Conservation (phyloP, 768 basidiomycete genomes). For the Mycena belliarum region DNA sequence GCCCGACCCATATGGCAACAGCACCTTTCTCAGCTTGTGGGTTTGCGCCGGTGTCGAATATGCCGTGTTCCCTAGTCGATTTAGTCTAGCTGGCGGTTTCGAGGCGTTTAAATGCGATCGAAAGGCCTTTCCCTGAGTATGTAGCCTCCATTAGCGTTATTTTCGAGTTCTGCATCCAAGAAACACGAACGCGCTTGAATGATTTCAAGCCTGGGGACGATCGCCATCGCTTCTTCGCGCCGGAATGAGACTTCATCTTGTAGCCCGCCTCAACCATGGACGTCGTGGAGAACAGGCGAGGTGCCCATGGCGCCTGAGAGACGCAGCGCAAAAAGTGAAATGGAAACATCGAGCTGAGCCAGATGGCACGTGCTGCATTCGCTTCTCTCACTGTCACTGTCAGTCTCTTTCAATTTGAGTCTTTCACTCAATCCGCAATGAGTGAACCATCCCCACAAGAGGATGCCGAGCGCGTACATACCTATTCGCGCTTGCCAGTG, state of each 20-base stretch:
- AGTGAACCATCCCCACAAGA: slow-evolving; percentile 56
- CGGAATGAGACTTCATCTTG: slow-evolving; percentile 80
- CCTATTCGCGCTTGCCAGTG: background rate
- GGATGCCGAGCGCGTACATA: slow-evolving; percentile 79
- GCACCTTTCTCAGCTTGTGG: slow-evolving; percentile 58
- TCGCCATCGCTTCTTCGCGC: slow-evolving; percentile 80
- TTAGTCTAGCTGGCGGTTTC: slow-evolving; percentile 67
- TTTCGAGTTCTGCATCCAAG: background rate
- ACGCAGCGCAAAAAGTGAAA: slow-evolving; percentile 11
- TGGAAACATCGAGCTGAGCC: background rate
- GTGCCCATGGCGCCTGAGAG: slow-evolving; percentile 23
- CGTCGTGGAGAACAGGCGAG: slow-evolving; percentile 62
- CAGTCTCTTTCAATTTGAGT: background rate
- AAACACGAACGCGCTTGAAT: slow-evolving; percentile 71
- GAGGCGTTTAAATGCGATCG: slow-evolving; percentile 72
- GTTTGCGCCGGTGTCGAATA: slow-evolving; percentile 70
- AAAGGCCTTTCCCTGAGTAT: slow-evolving; percentile 61
- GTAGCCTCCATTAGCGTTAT: background rate
- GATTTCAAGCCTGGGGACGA: slow-evolving; percentile 60
- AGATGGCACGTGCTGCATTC: background rate
- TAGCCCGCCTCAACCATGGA: slow-evolving; percentile 57
- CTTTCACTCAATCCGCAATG: slow-evolving; percentile 30
- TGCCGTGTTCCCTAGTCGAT: slow-evolving; percentile 62
- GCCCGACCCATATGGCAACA: slow-evolving; percentile 67
- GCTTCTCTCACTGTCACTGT: no score